phyloP scores from a whole-genome alignment of 176 grass and related monocot species.

The barley (Hordeum vulgare) region DNA sequence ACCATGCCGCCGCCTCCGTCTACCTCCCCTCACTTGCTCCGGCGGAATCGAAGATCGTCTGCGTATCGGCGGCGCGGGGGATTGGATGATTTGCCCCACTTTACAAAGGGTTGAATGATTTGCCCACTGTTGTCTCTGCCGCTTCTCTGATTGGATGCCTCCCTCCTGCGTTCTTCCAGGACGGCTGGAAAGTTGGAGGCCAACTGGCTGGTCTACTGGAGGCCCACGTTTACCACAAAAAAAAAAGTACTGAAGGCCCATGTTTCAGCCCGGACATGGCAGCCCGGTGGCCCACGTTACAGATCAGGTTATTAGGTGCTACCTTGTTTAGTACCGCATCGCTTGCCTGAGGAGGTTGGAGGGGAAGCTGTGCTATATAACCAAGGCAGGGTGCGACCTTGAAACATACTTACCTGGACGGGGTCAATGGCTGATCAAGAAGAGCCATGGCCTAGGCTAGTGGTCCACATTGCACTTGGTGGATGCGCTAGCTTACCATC shows the following conservation, averaged over 20 bases:
- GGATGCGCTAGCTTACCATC: conserved; percentile 17
- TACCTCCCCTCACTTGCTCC: neutral
- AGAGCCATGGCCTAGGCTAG: neutral
- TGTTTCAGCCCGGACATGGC: neutral
- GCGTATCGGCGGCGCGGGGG: neutral
- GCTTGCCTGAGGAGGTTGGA: neutral
- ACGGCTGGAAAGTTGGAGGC: neutral
- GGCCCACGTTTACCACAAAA: too few species aligned
- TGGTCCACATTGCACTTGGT: neutral
- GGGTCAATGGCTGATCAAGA: neutral
- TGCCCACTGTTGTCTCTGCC: too few species aligned
- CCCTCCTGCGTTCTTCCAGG: too few species aligned
- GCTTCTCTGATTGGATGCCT: neutral
- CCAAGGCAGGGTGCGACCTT: neutral
- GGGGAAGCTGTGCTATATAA: neutral
- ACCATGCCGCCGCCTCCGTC: conserved; percentile 19
- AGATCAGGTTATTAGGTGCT: neutral
- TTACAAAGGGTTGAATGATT: too few species aligned
- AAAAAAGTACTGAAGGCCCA: too few species aligned
- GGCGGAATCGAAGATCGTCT: neutral
- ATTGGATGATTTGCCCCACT: too few species aligned
- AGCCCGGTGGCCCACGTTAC: neutral
- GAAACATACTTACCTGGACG: neutral
- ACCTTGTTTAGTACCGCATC: neutral
- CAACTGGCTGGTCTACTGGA: neutral